These are phyloP conservation scores for Lasiosphaeria miniovina DNA, from an alignment of 495 filamentous ascomycete genomes.

Conservation along the genomic window DNA sequence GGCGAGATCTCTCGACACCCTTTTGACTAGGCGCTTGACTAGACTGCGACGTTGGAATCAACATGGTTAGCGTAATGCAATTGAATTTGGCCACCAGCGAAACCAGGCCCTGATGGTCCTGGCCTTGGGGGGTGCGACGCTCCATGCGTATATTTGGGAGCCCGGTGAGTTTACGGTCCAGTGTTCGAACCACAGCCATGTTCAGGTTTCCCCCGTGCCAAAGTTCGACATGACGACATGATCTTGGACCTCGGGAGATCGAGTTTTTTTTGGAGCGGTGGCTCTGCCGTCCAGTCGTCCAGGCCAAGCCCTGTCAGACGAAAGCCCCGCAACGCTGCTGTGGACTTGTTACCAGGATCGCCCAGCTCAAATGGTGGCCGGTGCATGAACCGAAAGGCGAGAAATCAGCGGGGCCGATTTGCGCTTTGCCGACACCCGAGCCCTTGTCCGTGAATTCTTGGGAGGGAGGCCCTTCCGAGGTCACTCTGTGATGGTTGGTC, in stretches of 20 bases:
- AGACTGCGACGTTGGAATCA: too few relatives aligned
- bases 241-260: slow-evolving; percentile 4
- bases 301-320: neutral
- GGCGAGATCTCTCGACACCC: too few relatives aligned
- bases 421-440: slow-evolving; percentile 2
- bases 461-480: neutral
- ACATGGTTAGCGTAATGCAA: too few relatives aligned
- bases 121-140: too few relatives aligned
- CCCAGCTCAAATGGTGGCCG: slow-evolving; percentile 10
- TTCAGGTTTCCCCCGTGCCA: too few relatives aligned
- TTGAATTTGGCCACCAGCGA: too few relatives aligned
- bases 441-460: neutral
- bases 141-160: too few relatives aligned
- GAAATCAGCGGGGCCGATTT: neutral
- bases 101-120: too few relatives aligned
- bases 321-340: neutral
- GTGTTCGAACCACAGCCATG: too few relatives aligned
- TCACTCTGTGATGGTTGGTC: too few relatives aligned
- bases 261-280: neutral
- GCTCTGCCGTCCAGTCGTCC: neutral
- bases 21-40: too few relatives aligned
- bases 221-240: slow-evolving; percentile 10
- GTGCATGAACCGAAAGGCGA: slow-evolving; percentile 9
- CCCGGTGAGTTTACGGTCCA: too few relatives aligned
- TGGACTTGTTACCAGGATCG: neutral